Evolutionary conservation across 352 stramenopile genomes (phyloP).

Genomic region (Globisporangium nagaii): DNA sequence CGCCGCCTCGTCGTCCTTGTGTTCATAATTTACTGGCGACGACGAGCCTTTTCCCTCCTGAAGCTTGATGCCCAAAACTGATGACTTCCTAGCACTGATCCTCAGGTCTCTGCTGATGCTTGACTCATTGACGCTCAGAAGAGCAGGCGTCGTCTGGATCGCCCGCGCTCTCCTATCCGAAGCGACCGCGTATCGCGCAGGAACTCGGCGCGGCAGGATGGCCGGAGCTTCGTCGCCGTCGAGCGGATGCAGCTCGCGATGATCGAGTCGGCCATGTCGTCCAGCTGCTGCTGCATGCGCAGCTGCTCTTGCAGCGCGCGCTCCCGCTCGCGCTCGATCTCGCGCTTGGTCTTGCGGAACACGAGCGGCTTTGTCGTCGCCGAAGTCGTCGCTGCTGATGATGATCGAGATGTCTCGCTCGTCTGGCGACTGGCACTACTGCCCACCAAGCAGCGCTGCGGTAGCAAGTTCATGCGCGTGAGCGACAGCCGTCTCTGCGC

Average conservation of each 20-base stretch:
- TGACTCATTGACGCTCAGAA: constrained; percentile 14
- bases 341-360: constrained; percentile 53
- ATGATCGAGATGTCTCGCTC: neutral
- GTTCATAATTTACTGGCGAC: constrained; percentile 5
- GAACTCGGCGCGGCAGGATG: constrained; percentile 3
- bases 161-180: constrained; percentile 15
- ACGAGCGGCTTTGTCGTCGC: constrained; percentile 25
- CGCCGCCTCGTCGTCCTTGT: neutral
- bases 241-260: constrained; percentile 2
- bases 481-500: constrained; percentile 12
- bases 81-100: neutral
- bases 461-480: constrained; percentile 5
- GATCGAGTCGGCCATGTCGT: constrained; percentile 5
- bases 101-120: neutral
- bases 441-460: constrained; percentile 10
- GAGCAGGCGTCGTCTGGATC: constrained; percentile 25
- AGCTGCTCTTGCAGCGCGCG: constrained; percentile 16
- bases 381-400: constrained; percentile 3
- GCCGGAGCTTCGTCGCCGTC: neutral
- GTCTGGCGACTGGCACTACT: neutral
- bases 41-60: neutral
- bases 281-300: constrained; percentile 13
- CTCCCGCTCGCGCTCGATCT: constrained; percentile 41
- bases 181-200: neutral
- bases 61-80: neutral